Percentiles rank a stretch among this genome's conserved stretches.
phyloP scores from a whole-genome alignment of 2,329 filamentous ascomycete species.

The Aspergillus fischeri region DNA sequence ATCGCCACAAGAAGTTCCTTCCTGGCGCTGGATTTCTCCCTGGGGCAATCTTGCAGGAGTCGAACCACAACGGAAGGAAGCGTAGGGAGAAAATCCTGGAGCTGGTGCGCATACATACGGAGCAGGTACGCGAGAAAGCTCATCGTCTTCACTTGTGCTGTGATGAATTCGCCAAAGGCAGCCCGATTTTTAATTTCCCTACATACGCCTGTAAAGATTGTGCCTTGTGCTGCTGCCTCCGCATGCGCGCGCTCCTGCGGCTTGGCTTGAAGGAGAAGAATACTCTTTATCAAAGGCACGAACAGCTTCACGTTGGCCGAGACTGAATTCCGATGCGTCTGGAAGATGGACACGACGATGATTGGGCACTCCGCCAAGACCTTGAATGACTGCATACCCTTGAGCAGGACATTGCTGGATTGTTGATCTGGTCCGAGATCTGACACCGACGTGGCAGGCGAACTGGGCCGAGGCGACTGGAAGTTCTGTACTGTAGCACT shows the following conservation, averaged over 20 bases:
- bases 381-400: slow-evolving; percentile 98
- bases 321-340: slow-evolving; percentile 79
- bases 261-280: slow-evolving; percentile 81
- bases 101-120: slow-evolving; percentile 77
- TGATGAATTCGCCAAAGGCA: slow-evolving; percentile 96
- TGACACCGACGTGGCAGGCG: slow-evolving; percentile 73
- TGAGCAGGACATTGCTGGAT: slow-evolving; percentile 73
- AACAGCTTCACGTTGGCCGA: slow-evolving; percentile 84
- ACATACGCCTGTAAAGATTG: slow-evolving; percentile 88
- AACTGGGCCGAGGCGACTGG: slow-evolving; percentile 84
- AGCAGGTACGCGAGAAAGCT: slow-evolving; percentile 94
- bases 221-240: slow-evolving; percentile 73
- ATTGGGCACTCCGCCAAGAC: slow-evolving; percentile 97
- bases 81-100: slow-evolving; percentile 80
- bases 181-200: slow-evolving; percentile 88
- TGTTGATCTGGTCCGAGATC: slow-evolving; percentile 82
- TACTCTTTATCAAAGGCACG: slow-evolving; percentile 87
- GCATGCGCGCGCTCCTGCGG: slow-evolving; percentile 89
- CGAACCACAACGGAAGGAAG: slow-evolving; percentile 88
- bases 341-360: slow-evolving; percentile 97
- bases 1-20: slow-evolving; percentile 97
- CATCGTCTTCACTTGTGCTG: slow-evolving; percentile 98
- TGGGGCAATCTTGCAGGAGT: slow-evolving; percentile 85
- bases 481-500: slow-evolving; percentile 60
- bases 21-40: slow-evolving; percentile 86